Evolutionary conservation across 2,329 filamentous ascomycete genomes (phyloP).

Genomic region (Celoporthe dispersa): DNA sequence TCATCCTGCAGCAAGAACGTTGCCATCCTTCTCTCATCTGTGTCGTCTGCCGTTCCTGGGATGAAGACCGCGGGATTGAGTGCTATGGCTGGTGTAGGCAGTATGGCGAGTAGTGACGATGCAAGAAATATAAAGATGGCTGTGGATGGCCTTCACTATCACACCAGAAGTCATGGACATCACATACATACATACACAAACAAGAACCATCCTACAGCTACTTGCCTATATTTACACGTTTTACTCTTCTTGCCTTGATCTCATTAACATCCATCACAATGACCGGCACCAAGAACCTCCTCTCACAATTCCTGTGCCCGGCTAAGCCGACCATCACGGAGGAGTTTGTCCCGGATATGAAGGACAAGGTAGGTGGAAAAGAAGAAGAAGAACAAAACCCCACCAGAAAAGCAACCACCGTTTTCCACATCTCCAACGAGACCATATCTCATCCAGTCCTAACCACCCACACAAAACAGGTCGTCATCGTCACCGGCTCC

Average conservation of each 20-base stretch:
- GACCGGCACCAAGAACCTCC: conserved; percentile 7
- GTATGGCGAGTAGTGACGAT: not conserved
- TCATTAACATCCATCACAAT: not conserved
- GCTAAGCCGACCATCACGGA: conserved; percentile 13
- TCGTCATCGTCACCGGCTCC: conserved; percentile 24
- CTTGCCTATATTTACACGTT: not conserved
- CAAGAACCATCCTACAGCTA: not conserved
- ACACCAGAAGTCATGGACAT: not conserved
- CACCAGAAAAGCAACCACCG: too few species aligned
- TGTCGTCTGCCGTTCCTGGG: not conserved
- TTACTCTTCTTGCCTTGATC: not conserved
- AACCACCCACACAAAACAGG: conserved; percentile 4
- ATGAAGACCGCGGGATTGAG: conserved; percentile 4
- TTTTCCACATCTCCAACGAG: too few species aligned
- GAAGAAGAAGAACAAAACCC: too few species aligned
- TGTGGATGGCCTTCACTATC: not conserved
- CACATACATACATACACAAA: not conserved
- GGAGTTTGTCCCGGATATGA: conserved; percentile 10
- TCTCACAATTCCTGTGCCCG: conserved; percentile 11
- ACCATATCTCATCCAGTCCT: too few species aligned
- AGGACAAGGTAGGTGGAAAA: not conserved
- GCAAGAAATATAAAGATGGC: conserved; percentile 10
- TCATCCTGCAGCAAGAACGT: not conserved
- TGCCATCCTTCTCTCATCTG: not conserved
- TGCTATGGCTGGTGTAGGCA: not conserved